Evolutionary conservation across 139 green algal genomes (phyloP), one percentile per base, ranked within the genome.

Genomic region (Volvox reticuliferus): DNA sequence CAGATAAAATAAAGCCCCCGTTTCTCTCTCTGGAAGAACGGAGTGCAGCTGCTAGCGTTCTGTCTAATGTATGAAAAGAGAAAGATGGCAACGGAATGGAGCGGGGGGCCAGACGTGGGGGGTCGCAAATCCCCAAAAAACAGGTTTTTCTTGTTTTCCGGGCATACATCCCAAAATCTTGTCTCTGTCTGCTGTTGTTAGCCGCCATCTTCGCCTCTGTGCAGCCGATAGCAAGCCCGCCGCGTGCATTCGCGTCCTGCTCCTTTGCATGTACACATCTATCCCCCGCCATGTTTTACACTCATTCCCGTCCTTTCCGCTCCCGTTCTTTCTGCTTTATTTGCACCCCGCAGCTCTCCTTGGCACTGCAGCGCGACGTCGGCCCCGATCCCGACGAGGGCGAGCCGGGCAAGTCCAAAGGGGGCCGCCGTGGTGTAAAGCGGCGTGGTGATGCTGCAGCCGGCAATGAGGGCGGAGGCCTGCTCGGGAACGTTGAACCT

Each of bases 301-400:
- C 67, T 28, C 67, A 75, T 28, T 28, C 67, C 6, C 22, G 22
- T 28, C 22, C 67, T 28, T 32, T 75, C 67, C 12, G 3, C 12
- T 55, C 9, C 44, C 44, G 5, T 9, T 55, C 44, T 14, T 14
- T 55, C 44, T 55, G 5, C 44, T 55, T n/a, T 28, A 75, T 28
- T 28, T 28, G 9, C 12, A 75, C 67, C 73, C 73, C 32, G 62
- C 82, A 87, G 82, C 82, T 87, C 3, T 77, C 62, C 30, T 62
- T 63, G 30, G 82, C 82, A 20, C 82, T 87, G 16, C 82, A 78
- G 30, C 62, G 82, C 30, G n/a, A 63, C 62, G 82, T 30, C 30
- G 82, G 76, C 62, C 62, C 62, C 2, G 16, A 33, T 14, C 30
- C 61, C 21, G 30, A 78, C 17, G 67, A 63, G 1, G 71, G 32